These are phyloP conservation scores for Penicillium griseofulvum DNA, from an alignment of 2,329 filamentous ascomycete genomes.

Conservation along the genomic window DNA sequence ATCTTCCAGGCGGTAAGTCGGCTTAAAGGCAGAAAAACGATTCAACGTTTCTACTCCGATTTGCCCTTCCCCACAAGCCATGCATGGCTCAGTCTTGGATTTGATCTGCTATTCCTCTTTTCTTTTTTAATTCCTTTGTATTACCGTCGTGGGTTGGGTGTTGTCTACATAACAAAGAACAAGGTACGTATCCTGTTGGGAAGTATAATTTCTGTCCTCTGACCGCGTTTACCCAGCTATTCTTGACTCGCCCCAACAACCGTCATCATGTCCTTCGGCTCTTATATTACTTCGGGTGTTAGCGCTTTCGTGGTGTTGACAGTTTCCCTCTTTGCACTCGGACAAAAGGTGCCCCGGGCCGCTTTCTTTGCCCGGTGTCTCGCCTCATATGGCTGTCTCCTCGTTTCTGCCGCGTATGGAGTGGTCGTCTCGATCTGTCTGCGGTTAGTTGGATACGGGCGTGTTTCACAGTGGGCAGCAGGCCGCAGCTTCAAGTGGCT, in stretches of 20 bases:
- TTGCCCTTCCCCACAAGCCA: slow-evolving; percentile 10
- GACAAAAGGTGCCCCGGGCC: slow-evolving; percentile 43
- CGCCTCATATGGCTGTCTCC: slow-evolving; percentile 45
- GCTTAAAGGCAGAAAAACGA: slow-evolving; percentile 23
- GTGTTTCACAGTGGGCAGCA: slow-evolving; percentile 80
- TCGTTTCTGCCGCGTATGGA: slow-evolving; percentile 65
- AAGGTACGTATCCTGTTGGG: neutral
- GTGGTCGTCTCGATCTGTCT: slow-evolving; percentile 71
- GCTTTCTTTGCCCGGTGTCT: slow-evolving; percentile 49
- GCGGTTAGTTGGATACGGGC: slow-evolving; percentile 67
- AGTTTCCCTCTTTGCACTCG: slow-evolving; percentile 46
- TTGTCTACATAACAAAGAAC: neutral
- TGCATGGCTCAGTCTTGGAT: slow-evolving; percentile 5
- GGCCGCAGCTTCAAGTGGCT: slow-evolving; percentile 75
- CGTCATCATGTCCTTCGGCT: slow-evolving; percentile 60
- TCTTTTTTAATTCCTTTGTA: neutral
- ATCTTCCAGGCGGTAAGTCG: slow-evolving; percentile 26
- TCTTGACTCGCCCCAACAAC: slow-evolving; percentile 23
- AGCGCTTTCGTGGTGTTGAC: slow-evolving; percentile 64
- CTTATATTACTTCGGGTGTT: slow-evolving; percentile 57
- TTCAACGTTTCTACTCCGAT: slow-evolving; percentile 17
- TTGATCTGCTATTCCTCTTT: slow-evolving; percentile 3
- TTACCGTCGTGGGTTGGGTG: neutral
- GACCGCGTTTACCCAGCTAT: slow-evolving; percentile 3
- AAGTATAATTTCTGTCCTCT: neutral